Percentiles rank a stretch among this genome's conserved stretches.
These are phyloP conservation scores for Astrephomene gubernaculifera DNA, from an alignment of 139 green algal genomes.

Conservation along the genomic window DNA sequence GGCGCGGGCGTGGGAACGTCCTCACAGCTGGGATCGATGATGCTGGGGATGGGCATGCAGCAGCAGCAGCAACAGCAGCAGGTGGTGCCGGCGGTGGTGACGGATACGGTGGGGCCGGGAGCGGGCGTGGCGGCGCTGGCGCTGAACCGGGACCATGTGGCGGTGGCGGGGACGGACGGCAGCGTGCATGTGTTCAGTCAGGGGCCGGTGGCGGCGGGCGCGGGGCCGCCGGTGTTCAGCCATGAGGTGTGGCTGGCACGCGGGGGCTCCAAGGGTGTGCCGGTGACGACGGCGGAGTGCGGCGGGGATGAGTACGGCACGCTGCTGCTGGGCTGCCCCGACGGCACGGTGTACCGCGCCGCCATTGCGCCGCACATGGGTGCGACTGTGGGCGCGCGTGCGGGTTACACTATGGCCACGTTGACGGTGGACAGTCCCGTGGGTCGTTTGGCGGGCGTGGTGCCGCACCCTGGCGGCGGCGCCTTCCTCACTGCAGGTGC, in stretches of 20 bases:
- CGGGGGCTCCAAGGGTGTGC: constrained; percentile 4
- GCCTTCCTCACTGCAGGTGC: constrained; percentile 50
- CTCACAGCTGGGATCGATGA: too few species aligned
- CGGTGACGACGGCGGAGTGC: background rate
- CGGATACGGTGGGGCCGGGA: background rate
- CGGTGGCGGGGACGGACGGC: constrained; percentile 33
- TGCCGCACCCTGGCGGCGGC: constrained; percentile 41
- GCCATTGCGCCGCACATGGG: constrained; percentile 26
- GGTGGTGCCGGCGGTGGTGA: constrained; percentile 22
- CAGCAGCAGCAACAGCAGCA: too few species aligned
- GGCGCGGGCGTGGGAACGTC: too few species aligned
- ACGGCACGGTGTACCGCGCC: constrained; percentile 35
- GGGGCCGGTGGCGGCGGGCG: background rate
- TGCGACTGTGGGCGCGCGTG: background rate
- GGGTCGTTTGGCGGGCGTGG: constrained; percentile 49
- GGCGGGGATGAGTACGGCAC: constrained; percentile 14
- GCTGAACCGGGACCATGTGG: constrained; percentile 46
- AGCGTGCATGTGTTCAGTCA: constrained; percentile 13
- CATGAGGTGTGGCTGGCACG: constrained; percentile 39
- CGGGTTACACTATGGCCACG: background rate
- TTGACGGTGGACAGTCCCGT: constrained; percentile 44
- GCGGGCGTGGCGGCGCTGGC: constrained; percentile 20
- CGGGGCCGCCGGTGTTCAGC: constrained; percentile 20
- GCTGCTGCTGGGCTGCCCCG: constrained; percentile 30
- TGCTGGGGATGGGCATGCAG: too few species aligned